These are phyloP conservation scores for Peniophora sp. DNA, from an alignment of 1,284 basidiomycete genomes.

Conservation along the genomic window DNA sequence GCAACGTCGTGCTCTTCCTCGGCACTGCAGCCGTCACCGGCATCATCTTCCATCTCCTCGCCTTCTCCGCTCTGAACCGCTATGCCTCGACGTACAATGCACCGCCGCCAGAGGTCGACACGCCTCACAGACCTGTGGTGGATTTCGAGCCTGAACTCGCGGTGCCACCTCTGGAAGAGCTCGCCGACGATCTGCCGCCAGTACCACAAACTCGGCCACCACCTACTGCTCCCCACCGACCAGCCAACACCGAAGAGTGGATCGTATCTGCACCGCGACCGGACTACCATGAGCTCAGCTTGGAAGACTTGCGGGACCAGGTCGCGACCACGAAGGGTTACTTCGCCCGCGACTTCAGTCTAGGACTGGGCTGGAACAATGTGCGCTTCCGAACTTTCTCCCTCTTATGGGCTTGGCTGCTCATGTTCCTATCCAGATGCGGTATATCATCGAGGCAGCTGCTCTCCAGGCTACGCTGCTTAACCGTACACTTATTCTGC, in stretches of 20 bases:
- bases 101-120: background rate
- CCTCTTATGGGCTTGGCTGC: background rate
- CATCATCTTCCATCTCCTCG: slow-evolving; percentile 6
- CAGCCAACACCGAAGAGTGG: background rate
- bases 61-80: slow-evolving; percentile 1
- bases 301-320: slow-evolving; percentile 18
- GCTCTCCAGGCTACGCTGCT: slow-evolving; percentile 26
- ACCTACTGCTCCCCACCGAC: background rate
- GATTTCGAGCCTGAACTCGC: background rate
- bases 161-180: background rate
- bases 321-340: slow-evolving; percentile 25
- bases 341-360: slow-evolving; percentile 27
- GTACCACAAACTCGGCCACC: background rate
- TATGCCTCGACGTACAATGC: background rate
- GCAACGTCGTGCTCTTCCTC: slow-evolving; percentile 3
- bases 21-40: slow-evolving; percentile 4
- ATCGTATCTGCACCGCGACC: background rate
- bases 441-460: slow-evolving; percentile 32
- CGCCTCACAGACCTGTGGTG: background rate
- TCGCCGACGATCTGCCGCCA: background rate
- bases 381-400: slow-evolving; percentile 10
- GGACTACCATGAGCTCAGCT: slow-evolving; percentile 7
- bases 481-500: slow-evolving; percentile 29
- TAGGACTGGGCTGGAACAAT: slow-evolving; percentile 32
- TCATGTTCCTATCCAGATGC: slow-evolving; percentile 17